Conservation (phyloP, 1,139 yeast species). For the Saccharomycopsis crataegensis region DNA sequence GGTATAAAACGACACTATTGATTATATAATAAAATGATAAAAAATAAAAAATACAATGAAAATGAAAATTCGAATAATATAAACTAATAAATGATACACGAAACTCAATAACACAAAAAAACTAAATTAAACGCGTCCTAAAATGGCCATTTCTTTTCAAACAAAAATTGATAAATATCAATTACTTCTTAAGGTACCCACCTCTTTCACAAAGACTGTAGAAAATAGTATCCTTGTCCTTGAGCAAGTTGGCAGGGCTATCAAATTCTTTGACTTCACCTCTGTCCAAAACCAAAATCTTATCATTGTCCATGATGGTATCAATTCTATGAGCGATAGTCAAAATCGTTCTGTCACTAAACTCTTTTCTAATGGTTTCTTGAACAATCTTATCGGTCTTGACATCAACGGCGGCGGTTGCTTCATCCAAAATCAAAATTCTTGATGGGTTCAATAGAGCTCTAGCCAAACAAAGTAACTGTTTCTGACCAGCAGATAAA, state of each 20-base stretch:
- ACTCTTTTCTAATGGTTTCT: constrained; percentile 78
- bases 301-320: constrained; percentile 87
- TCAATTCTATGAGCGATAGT: constrained; percentile 94
- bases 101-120: no score
- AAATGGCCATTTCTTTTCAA: no score
- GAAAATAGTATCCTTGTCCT: constrained; percentile 62
- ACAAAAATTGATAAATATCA: background rate
- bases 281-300: constrained; percentile 76
- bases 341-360: constrained; percentile 80
- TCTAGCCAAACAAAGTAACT: constrained; percentile 83
- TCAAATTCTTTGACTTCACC: constrained; percentile 89
- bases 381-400: constrained; percentile 87
- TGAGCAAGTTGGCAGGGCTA: constrained; percentile 61
- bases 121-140: no score
- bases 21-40: no score
- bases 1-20: no score
- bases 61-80: no score
- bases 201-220: constrained; percentile 65
- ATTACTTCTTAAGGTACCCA: constrained; percentile 13
- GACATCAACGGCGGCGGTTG: constrained; percentile 96
- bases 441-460: constrained; percentile 76
- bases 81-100: no score
- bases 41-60: no score
- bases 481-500: constrained; percentile 86
- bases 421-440: constrained; percentile 84